Base-by-base conservation (phyloP, 495 filamentous ascomycete species). In the Halenospora varia region DNA sequence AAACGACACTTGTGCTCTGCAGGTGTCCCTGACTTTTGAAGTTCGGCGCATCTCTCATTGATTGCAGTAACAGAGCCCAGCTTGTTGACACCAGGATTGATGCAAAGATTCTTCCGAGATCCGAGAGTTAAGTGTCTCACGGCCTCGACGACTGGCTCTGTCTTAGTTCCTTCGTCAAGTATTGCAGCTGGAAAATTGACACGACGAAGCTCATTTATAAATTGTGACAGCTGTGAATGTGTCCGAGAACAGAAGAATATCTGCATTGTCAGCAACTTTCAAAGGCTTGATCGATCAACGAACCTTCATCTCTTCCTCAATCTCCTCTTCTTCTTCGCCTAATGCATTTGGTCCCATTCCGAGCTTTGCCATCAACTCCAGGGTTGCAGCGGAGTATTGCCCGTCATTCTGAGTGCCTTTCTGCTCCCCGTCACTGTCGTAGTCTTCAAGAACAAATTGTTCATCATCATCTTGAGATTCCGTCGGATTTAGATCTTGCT, bases 221-320 rank as follows among this genome's bases (percentile, higher is more conserved):
- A 97, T 70, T 98, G 94, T 3, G 87, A 88, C 18, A 97, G 72
- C 65, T 98, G 94, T 0, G 94, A 97, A 65, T 98, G 94, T 1
- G 94, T 98, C 63, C 94, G 79, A 13, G 94, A 97, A 56, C 92
- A 96, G 69, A 88, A 97, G 69, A 89, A 96, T 23, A 98, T 89
- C 78, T 84, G 52, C 8, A 50, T 10, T 42, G 25, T 56, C 26
- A 59, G 29, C 3, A 6, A 51, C 4, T 20, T 53, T 48, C 11
- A 45, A 44, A 4, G 48, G 15, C 29, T 23, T 66, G 61, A 49
- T 24, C 41, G 40, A 29, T 57, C 44, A 25, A 44, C 58, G 4
- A 26, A 81, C 83, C 72, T 90, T 92, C 18, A 86, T 75, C 47
- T 84, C 77, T 50, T 82, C 76, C 22, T 79, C 78, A 10, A 75